Conservation (phyloP, 352 stramenopile genomes). For the Phytophthora megakarya region DNA sequence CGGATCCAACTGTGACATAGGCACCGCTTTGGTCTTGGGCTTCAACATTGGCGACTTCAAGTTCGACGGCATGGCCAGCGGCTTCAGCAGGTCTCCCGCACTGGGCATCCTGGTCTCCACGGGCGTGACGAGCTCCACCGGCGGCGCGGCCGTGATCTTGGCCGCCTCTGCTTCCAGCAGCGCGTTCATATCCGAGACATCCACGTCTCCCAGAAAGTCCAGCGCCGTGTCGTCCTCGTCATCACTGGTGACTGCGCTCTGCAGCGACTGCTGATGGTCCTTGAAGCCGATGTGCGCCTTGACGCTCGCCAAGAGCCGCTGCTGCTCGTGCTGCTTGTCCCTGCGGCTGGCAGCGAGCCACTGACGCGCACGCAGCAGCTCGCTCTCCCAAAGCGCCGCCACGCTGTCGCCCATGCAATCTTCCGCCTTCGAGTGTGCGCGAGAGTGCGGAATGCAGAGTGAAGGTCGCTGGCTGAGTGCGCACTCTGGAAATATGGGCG, state of each 20-base stretch:
- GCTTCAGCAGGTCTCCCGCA: constrained; percentile 24
- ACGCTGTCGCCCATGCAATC: constrained; percentile 32
- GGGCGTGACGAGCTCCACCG: background rate
- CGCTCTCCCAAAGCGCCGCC: constrained; percentile 42
- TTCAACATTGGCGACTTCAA: constrained; percentile 27
- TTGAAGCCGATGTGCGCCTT: constrained; percentile 46
- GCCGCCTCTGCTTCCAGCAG: constrained; percentile 50
- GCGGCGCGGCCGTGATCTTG: background rate
- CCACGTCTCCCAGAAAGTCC: constrained; percentile 60
- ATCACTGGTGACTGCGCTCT: constrained; percentile 34
- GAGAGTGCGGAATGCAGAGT: constrained; percentile 23
- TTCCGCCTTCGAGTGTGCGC: constrained; percentile 2
- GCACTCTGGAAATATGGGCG: no score
- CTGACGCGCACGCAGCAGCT: constrained; percentile 46
- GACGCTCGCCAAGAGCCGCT: constrained; percentile 36
- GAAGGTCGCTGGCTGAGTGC: constrained; percentile 15
- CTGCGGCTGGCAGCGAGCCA: constrained; percentile 34
- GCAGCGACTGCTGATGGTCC: constrained; percentile 45
- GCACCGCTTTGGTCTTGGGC: constrained; percentile 12
- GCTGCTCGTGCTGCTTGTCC: constrained; percentile 20
- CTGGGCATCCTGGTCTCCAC: constrained; percentile 11
- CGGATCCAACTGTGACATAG: constrained; percentile 28
- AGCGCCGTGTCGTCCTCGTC: constrained; percentile 43
- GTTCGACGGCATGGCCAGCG: constrained; percentile 42
- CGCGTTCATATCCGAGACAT: constrained; percentile 56